Conservation (phyloP, 345 rosid genomes). For the Toxicodendron radicans region DNA sequence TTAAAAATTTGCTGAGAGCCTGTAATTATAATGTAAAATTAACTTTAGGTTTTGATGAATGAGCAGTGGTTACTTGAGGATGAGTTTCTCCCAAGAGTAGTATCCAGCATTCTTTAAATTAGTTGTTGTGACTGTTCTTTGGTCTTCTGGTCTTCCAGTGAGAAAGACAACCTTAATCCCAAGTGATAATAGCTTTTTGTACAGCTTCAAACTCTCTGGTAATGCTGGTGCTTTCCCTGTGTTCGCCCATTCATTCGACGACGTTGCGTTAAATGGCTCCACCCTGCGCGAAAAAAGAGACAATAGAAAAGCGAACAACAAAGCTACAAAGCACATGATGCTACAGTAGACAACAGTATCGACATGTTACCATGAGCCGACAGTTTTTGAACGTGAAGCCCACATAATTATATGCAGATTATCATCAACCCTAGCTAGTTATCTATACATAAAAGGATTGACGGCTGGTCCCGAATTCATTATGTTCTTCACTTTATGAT, state of each 20-base stretch:
- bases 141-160: slow-evolving; percentile 40
- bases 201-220: slow-evolving; percentile 38
- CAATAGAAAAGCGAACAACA: too few species aligned
- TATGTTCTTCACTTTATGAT: too few species aligned
- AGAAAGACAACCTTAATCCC: slow-evolving; percentile 43
- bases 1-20: too few species aligned
- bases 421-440: too few species aligned
- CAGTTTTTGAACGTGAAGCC: too few species aligned
- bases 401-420: too few species aligned
- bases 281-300: slow-evolving; percentile 6
- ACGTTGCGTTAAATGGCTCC: slow-evolving; percentile 28
- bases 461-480: too few species aligned
- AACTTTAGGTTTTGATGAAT: neutral
- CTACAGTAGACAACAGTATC: neutral
- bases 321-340: neutral
- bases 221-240: slow-evolving; percentile 39
- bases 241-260: slow-evolving; percentile 34
- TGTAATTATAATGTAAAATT: too few species aligned
- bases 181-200: slow-evolving; percentile 25
- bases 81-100: slow-evolving; percentile 41
- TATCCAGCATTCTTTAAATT: slow-evolving; percentile 43
- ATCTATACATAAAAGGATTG: too few species aligned
- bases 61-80: slow-evolving; percentile 30
- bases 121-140: slow-evolving; percentile 19
- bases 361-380: too few species aligned